Evolutionary conservation across 176 grass and related monocot species (phyloP).

Genomic region (Triticum dicoccoides): DNA sequence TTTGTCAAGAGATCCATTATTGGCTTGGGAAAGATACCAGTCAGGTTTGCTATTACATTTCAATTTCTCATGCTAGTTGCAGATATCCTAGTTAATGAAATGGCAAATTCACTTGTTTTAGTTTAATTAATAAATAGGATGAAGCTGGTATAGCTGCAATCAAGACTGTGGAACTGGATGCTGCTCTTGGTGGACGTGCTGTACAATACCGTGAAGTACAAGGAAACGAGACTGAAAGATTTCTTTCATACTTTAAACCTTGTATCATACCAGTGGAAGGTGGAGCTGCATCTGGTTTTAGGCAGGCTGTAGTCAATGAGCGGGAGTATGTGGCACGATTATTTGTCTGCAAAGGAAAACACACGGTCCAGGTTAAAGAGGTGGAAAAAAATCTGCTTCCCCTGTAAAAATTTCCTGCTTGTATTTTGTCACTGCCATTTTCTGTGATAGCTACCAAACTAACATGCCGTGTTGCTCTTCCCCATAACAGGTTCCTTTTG

Average conservation of each 20-base stretch:
- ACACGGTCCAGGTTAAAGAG: conserved; percentile 96
- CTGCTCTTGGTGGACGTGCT: conserved; percentile 85
- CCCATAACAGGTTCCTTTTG: conserved; percentile 75
- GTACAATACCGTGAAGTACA: conserved; percentile 97
- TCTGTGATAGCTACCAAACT: neutral
- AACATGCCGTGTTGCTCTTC: conserved; percentile 9
- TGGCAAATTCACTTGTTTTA: conserved; percentile 13
- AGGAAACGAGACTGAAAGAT: conserved; percentile 91
- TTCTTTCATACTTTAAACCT: conserved; percentile 99
- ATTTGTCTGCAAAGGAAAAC: conserved; percentile 93
- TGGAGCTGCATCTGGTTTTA: conserved; percentile 78
- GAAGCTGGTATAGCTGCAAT: conserved; percentile 86
- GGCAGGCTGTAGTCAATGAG: conserved; percentile 69
- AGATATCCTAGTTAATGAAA: neutral
- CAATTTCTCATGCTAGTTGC: conserved; percentile 1
- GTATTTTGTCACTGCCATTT: conserved; percentile 8
- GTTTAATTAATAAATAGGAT: conserved; percentile 59
- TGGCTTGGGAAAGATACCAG: conserved; percentile 96
- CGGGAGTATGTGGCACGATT: conserved; percentile 62
- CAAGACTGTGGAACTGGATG: conserved; percentile 90
- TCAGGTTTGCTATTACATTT: conserved; percentile 53
- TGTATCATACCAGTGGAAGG: conserved; percentile 97
- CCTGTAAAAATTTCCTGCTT: neutral
- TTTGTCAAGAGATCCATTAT: conserved; percentile 92
- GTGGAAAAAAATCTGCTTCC: neutral